A percentile compares a stretch with the other conserved stretches of the same genome.
These are phyloP conservation scores for Phialophora expanda DNA, from an alignment of 2,329 filamentous ascomycete genomes.

Conservation along the genomic window DNA sequence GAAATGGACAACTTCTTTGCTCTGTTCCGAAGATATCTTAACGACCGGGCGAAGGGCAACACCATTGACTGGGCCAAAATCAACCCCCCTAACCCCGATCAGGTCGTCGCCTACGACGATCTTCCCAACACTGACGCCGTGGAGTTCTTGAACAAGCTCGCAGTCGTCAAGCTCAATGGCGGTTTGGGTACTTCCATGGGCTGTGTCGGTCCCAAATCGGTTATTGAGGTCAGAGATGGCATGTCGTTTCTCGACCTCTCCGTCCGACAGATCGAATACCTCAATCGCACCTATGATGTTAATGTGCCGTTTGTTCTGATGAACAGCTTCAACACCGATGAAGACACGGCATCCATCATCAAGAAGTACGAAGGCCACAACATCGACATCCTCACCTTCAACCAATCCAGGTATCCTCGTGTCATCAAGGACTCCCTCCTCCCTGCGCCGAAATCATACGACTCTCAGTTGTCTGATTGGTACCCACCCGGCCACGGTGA, in stretches of 20 bases:
- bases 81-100: constrained; percentile 85
- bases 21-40: constrained; percentile 96
- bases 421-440: constrained; percentile 98
- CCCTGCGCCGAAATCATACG: constrained; percentile 85
- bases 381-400: constrained; percentile 99
- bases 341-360: constrained; percentile 97
- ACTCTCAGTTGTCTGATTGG: constrained; percentile 93
- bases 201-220: constrained; percentile 98
- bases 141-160: constrained; percentile 94
- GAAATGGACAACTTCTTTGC: constrained; percentile 99
- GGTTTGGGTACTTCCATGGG: constrained; percentile 99
- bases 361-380: constrained; percentile 99
- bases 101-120: constrained; percentile 94
- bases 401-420: constrained; percentile 97
- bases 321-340: constrained; percentile 99
- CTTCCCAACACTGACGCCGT: constrained; percentile 89
- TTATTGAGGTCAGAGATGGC: constrained; percentile 98
- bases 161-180: constrained; percentile 98
- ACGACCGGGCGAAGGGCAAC: constrained; percentile 98
- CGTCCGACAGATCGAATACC: constrained; percentile 97
- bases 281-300: constrained; percentile 96
- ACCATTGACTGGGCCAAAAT: constrained; percentile 96
- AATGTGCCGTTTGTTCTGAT: constrained; percentile 98
- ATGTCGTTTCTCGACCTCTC: constrained; percentile 99
- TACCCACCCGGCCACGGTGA: constrained; percentile 99